Evolutionary conservation across 2,329 filamentous ascomycete genomes (phyloP), one percentile per base, ranked within the genome.

Genomic region (Alternaria ventricosa): DNA sequence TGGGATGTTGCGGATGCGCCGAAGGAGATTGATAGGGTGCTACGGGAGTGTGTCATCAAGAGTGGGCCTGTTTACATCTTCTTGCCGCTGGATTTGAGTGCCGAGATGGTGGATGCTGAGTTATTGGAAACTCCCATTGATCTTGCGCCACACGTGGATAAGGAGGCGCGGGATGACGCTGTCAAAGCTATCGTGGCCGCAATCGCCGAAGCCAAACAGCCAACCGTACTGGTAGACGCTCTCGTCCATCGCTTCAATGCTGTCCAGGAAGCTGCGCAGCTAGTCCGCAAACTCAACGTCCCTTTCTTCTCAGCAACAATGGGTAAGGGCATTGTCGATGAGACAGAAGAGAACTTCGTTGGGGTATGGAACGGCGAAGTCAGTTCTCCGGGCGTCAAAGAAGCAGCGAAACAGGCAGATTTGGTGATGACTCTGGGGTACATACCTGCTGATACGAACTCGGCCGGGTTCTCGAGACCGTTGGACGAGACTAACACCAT

Each of bases 21-120:
- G 2, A 72, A 73, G 43, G 81, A 84, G 64, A 82, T 84, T 61
- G 82, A 84, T 66, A 73, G 81, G 4, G 81, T 82, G 15, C 75
- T 83, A 44, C 65, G 81, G 51, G 81, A 83, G 67, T 81, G 80
- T 68, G 79, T 82, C 58, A 61, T 83, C 46, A 74, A 82, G 62
- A 81, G 76, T 13, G 71, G 75, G 1, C 82, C 82, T 3, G 82
- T 84, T 0, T 83, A 83, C 63, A 81, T 84, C 53, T 83, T 82
- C 67, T 51, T 84, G 2, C 82, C 82, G 0, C 71, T 83, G 3
- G 81, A 84, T 68, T 60, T 83, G 18, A 86, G 70, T 1, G 63
- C 70, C 3, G 78, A 81, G 60, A 57, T 72, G 63, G 78, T 81
- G 5, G 69, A 79, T 12, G 70, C 73, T 5, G 70, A 69, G 11